Evolutionary conservation across 2,329 filamentous ascomycete species (phyloP), one percentile per base, ranked within the genome.

Genomic region (Colletotrichum sansevieriae): DNA sequence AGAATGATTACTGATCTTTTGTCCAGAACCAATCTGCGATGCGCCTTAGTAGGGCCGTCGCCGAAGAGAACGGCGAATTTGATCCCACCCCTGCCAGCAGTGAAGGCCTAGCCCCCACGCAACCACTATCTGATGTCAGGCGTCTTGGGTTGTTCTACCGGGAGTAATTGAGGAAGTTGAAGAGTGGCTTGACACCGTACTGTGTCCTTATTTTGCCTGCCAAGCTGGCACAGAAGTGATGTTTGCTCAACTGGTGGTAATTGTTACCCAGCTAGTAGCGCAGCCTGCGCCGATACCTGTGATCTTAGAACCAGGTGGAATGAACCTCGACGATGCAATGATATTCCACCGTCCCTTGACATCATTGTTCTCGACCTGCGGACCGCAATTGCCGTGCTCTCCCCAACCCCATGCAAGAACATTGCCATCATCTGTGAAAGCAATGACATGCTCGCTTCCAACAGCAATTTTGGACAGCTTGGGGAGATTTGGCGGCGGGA

Each of bases 331-430:
- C 52, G 89, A 86, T 22, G 86, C 85, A 75, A 97, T 87, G 67
- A 88, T 81, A 75, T 91, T 94, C 84, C 87, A 93, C 68, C 84
- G 84, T 10, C 87, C 91, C 71, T 90, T 91, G 52, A 94, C 89
- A 78, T 92, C 88, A 57, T 88, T 89, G 70, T 86, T 82, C 18
- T 85, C 82, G 70, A 89, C 88, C 12, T 86, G 83, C 41, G 89
- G 87, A 3, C 96, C 96, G 78, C 96, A 99, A 77, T 99, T 99
- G 1, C 96, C 96, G 80, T 99, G 96, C 80, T 98, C 95, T 2
- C 94, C 95, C 96, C 96, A 99, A 20, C 96, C 96, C 94, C 95
- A 98, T 1, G 93, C 88, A 56, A 97, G 80, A 1, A 97, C 88
- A 58, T 90, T 87, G 1, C 88, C 88, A 20, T 86, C 83, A 10